Evolutionary conservation across 140 eudicot genomes (phyloP).

Genomic region (Cichorium intybus): DNA sequence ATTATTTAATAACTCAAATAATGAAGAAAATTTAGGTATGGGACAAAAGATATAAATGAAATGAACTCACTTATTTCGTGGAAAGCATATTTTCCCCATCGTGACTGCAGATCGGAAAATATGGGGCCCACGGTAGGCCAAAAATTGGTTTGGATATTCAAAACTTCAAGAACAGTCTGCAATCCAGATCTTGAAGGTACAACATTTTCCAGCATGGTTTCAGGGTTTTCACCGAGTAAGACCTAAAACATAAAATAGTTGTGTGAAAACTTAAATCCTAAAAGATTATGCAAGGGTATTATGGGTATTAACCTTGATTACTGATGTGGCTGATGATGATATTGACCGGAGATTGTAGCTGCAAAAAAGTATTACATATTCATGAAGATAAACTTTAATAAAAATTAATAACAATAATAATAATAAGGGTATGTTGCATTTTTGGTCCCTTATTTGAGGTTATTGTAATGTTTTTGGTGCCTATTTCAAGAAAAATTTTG

Average conservation of each 20-base stretch:
- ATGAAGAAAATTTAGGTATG: slow-evolving; percentile 7
- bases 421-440: too few species aligned
- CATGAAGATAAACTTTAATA: too few species aligned
- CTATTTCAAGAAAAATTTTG: too few species aligned
- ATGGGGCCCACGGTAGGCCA: slow-evolving; percentile 63
- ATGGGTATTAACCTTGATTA: slow-evolving; percentile 63
- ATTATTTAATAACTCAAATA: slow-evolving; percentile 12
- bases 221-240: slow-evolving; percentile 78
- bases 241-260: slow-evolving; percentile 45
- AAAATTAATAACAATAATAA: neutral
- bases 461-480: too few species aligned
- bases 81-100: slow-evolving; percentile 56
- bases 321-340: slow-evolving; percentile 95
- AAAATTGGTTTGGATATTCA: slow-evolving; percentile 64
- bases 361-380: slow-evolving; percentile 39
- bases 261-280: neutral
- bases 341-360: slow-evolving; percentile 96
- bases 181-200: slow-evolving; percentile 77
- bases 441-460: too few species aligned
- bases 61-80: slow-evolving; percentile 67
- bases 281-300: neutral
- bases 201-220: slow-evolving; percentile 35
- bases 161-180: slow-evolving; percentile 74
- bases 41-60: slow-evolving; percentile 24
- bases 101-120: slow-evolving; percentile 47